Evolutionary conservation across 75 land plant genomes (phyloP).

Genomic region (Pinus albicaulis): DNA sequence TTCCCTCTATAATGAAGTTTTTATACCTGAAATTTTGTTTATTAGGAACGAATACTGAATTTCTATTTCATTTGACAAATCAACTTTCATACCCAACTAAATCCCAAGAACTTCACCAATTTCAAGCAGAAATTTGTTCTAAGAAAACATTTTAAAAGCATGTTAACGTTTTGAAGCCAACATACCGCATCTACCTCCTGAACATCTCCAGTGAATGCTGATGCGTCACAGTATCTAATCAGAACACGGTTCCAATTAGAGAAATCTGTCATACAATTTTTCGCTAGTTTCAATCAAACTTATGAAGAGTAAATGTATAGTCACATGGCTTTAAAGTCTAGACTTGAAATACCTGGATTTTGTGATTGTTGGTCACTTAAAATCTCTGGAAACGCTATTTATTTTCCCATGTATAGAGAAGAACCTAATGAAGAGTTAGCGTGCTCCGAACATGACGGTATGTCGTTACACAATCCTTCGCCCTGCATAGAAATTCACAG

Average conservation of each 20-base stretch:
- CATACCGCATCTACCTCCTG: constrained; percentile 45
- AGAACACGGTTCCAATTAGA: constrained; percentile 88
- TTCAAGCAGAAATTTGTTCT: constrained; percentile 50
- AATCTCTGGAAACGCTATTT: constrained; percentile 59
- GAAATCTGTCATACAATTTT: constrained; percentile 51
- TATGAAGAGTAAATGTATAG: too few relatives aligned
- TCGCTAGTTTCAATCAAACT: not conserved
- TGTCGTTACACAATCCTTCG: constrained; percentile 81
- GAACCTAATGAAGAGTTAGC: constrained; percentile 57
- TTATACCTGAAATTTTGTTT: constrained; percentile 19
- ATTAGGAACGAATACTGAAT: too few relatives aligned
- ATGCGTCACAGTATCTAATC: constrained; percentile 16
- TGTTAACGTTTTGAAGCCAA: not conserved
- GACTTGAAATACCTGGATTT: constrained; percentile 61
- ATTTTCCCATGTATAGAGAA: constrained; percentile 58
- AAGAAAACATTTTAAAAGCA: not conserved
- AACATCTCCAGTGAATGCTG: constrained; percentile 65
- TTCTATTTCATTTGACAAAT: not conserved
- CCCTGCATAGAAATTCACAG: constrained; percentile 39
- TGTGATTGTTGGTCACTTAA: constrained; percentile 45
- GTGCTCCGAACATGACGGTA: constrained; percentile 42
- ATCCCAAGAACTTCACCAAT: too few relatives aligned
- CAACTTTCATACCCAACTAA: too few relatives aligned
- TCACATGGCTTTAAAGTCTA: too few relatives aligned
- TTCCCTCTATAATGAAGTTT: constrained; percentile 76